Conservation (phyloP, 2,329 filamentous ascomycete species). For the Botrytis medusae region DNA sequence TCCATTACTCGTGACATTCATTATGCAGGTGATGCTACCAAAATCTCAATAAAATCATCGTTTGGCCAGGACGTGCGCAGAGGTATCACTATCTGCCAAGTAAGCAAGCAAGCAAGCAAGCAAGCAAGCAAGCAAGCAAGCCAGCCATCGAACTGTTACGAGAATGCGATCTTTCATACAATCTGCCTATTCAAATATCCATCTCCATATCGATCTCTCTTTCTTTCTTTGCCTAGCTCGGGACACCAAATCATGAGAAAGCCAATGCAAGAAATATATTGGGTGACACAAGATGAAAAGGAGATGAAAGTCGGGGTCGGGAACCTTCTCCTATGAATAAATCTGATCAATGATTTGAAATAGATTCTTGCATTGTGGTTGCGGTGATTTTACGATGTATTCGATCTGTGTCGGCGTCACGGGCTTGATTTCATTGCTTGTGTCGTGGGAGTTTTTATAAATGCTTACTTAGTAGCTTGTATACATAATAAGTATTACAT, state of each 20-base stretch:
- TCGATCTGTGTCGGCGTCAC: not conserved
- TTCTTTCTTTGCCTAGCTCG: not conserved
- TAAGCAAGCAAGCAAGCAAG: not conserved
- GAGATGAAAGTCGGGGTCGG: not conserved
- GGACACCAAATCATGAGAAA: not conserved
- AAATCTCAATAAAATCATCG: not conserved
- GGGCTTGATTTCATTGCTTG: not conserved
- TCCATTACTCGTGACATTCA: not conserved
- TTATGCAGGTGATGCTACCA: not conserved
- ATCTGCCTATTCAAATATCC: not conserved
- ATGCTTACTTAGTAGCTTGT: no score
- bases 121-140: not conserved
- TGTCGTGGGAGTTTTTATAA: not conserved
- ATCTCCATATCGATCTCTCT: not conserved
- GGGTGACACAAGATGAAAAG: not conserved
- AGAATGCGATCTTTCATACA: not conserved
- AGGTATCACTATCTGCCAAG: not conserved
- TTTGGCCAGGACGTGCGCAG: not conserved
- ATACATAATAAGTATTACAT: no score
- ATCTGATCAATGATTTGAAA: not conserved
- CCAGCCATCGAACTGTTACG: not conserved
- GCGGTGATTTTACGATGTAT: not conserved
- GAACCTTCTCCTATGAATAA: not conserved
- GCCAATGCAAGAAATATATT: not conserved
- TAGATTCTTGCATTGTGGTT: not conserved